These are phyloP conservation scores for Cyberlindnera maclurae DNA, from an alignment of 805 yeast species.

Conservation along the genomic window DNA sequence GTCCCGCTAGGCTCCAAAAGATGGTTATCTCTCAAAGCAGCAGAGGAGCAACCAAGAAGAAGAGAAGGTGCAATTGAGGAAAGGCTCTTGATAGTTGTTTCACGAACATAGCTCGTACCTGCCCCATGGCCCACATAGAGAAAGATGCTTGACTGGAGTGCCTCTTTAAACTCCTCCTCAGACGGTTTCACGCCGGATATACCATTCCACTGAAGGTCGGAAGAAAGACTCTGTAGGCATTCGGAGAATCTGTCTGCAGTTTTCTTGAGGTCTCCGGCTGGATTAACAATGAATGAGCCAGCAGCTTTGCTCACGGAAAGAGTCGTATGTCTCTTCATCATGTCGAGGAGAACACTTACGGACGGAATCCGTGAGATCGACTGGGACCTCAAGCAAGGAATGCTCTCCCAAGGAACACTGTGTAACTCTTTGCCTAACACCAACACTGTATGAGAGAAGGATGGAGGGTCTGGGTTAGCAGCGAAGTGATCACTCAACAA, in stretches of 20 bases:
- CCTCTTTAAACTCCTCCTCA: slow-evolving; percentile 42
- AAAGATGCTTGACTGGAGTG: slow-evolving; percentile 44
- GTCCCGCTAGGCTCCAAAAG: slow-evolving; percentile 70
- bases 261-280: slow-evolving; percentile 65
- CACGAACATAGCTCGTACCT: slow-evolving; percentile 75
- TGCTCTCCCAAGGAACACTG: slow-evolving; percentile 87
- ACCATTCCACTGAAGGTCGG: slow-evolving; percentile 42
- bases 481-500: slow-evolving; percentile 31
- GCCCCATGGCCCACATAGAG: slow-evolving; percentile 94
- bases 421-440: slow-evolving; percentile 61
- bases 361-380: slow-evolving; percentile 80
- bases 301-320: slow-evolving; percentile 20
- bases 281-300: slow-evolving; percentile 71
- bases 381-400: slow-evolving; percentile 43
- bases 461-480: slow-evolving; percentile 7
- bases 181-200: slow-evolving; percentile 47
- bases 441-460: slow-evolving; percentile 52
- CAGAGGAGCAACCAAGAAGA: slow-evolving; percentile 89
- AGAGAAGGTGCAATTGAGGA: slow-evolving; percentile 48
- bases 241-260: slow-evolving; percentile 55
- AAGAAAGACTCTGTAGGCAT: slow-evolving; percentile 29
- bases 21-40: slow-evolving; percentile 51
- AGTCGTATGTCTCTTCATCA: slow-evolving; percentile 23
- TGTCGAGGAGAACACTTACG: slow-evolving; percentile 33
- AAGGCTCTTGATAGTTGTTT: slow-evolving; percentile 43